A percentile compares a stretch with the other conserved stretches of the same genome.
Evolutionary conservation across 768 basidiomycete species (phyloP).

Genomic region (Cystobasidiopsis lactophilus): DNA sequence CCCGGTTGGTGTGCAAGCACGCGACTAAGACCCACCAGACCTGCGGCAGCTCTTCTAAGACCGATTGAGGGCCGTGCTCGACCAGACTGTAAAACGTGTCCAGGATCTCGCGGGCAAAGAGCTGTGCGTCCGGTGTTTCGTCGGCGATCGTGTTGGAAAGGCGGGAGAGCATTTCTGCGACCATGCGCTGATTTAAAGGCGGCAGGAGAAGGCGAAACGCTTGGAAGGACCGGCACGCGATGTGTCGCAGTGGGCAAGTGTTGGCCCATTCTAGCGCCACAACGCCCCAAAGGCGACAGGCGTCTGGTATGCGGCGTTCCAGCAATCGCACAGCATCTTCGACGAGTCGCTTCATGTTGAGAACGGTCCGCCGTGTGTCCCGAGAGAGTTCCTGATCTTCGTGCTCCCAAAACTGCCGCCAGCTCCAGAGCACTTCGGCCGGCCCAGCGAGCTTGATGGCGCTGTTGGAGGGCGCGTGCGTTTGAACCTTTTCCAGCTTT

Average conservation of each 20-base stretch:
- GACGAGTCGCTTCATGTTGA: conserved; percentile 29
- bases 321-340: conserved; percentile 44
- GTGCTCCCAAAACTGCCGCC: conserved; percentile 46
- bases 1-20: conserved; percentile 58
- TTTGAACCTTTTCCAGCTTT: conserved; percentile 9
- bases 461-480: conserved; percentile 29
- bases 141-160: conserved; percentile 64
- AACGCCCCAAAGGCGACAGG: conserved; percentile 56
- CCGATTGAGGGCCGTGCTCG: conserved; percentile 35
- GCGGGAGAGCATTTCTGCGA: conserved; percentile 58
- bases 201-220: conserved; percentile 65
- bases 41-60: conserved; percentile 44
- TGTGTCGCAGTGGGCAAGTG: conserved; percentile 59
- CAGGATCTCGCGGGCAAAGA: conserved; percentile 63
- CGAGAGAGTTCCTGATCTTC: conserved; percentile 33
- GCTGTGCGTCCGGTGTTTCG: conserved; percentile 50
- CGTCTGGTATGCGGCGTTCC: conserved; percentile 43
- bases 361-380: not conserved
- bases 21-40: conserved; percentile 72
- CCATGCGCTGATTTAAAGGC: conserved; percentile 42
- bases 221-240: conserved; percentile 72
- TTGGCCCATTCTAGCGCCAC: conserved; percentile 66
- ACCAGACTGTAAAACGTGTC: conserved; percentile 37
- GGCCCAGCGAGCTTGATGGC: conserved; percentile 34
- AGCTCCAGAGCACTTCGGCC: conserved; percentile 38